phyloP scores from a whole-genome alignment of 768 basidiomycete species.

The Cantharellus cinnabarinus region DNA sequence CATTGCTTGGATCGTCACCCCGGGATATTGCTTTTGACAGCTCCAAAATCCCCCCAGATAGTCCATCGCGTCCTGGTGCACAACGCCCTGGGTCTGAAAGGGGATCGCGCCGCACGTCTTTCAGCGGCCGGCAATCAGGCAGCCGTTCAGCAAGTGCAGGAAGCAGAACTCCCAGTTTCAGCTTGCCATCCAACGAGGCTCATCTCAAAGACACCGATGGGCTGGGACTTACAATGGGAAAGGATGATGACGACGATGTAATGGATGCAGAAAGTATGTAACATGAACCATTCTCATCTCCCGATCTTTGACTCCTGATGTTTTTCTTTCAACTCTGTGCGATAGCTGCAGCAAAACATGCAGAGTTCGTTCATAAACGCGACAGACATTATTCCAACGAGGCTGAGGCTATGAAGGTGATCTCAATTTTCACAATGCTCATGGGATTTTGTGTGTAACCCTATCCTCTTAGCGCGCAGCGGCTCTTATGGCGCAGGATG shows the following conservation, averaged over 20 bases:
- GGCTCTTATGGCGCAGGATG: slow-evolving; percentile 41
- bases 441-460: background rate
- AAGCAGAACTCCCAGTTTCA: slow-evolving; percentile 72
- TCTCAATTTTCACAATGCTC: background rate
- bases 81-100: too few species aligned
- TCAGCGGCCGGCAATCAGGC: slow-evolving; percentile 32
- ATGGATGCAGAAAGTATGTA: slow-evolving; percentile 73
- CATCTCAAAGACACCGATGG: slow-evolving; percentile 21
- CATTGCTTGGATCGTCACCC: background rate
- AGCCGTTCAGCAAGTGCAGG: slow-evolving; percentile 18
- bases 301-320: background rate
- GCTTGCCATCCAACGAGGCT: slow-evolving; percentile 39
- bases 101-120: slow-evolving; percentile 44
- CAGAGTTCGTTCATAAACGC: slow-evolving; percentile 58
- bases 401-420: slow-evolving; percentile 82
- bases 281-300: background rate
- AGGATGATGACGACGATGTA: slow-evolving; percentile 51
- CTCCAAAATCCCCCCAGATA: too few species aligned
- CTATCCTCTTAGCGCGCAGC: slow-evolving; percentile 33
- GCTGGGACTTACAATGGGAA: slow-evolving; percentile 21
- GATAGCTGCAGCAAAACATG: slow-evolving; percentile 62
- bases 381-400: slow-evolving; percentile 80
- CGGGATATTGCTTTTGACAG: too few species aligned
- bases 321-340: background rate
- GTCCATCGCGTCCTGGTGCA: too few species aligned